Percentiles rank a stretch among this genome's conserved stretches.
Evolutionary conservation across 306 rosid genomes (phyloP).

Genomic region (Cucumis cinereus): DNA sequence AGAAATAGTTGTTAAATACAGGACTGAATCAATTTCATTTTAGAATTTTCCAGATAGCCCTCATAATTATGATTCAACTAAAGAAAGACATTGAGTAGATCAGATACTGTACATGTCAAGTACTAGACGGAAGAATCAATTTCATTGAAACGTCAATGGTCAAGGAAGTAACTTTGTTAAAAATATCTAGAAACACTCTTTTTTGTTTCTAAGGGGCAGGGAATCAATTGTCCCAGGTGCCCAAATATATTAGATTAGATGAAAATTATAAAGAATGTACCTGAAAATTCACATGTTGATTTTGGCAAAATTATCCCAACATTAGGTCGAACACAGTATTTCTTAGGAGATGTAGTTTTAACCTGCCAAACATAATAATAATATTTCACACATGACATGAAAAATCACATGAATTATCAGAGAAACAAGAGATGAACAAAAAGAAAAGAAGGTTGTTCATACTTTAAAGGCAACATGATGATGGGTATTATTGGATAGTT

Average conservation of each 20-base stretch:
- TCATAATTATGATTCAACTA: neutral
- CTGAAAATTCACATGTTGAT: constrained; percentile 51
- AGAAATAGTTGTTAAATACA: neutral
- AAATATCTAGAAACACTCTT: neutral
- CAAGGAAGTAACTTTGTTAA: neutral
- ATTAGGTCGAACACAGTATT: constrained; percentile 81
- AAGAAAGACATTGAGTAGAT: neutral
- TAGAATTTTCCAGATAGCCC: neutral
- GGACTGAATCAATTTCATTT: neutral
- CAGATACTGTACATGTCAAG: neutral
- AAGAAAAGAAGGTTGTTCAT: constrained; percentile 3
- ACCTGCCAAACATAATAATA: constrained; percentile 34
- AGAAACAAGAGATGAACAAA: neutral
- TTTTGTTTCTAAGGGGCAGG: neutral
- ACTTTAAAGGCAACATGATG: constrained; percentile 81
- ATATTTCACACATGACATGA: neutral
- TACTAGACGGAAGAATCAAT: neutral
- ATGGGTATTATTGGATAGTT: constrained; percentile 42
- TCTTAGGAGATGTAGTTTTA: constrained; percentile 89
- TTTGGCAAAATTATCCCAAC: constrained; percentile 69
- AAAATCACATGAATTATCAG: neutral
- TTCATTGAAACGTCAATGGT: neutral
- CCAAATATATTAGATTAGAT: neutral
- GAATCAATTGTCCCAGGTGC: neutral
- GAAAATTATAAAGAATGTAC: constrained; percentile 20